Base-by-base conservation (phyloP, 352 stramenopile species). In the Pythium oligandrum region DNA sequence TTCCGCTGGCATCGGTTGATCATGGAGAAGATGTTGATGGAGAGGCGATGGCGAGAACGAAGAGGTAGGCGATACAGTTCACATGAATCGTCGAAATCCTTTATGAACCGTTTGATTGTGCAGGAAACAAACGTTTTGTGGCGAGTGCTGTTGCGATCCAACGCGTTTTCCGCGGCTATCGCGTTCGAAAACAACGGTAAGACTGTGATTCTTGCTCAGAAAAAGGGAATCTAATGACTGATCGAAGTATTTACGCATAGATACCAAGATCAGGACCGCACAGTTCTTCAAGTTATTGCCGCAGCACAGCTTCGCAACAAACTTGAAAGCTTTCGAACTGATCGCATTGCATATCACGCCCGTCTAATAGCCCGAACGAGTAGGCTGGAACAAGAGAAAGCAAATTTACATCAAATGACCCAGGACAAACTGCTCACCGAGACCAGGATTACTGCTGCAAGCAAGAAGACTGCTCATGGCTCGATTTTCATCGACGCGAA, bases 161-260 rank as follows among this genome's bases (percentile, higher is more conserved):
- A 52, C 65, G 71, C 7, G 39, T 73, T 4, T 80, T 75, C 36
- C 73, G 75, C 11, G 73, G 74, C 30, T 68, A 66, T 48, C 62
- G 66, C 10, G 49, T 70, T 1, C 57, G 66, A 4, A 71, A 78
- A 36, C 55, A 11, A 44, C 12, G 7, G 55, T 63, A 39, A 6
- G 35, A 46, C 17, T 26, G 17, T 26, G 17, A 26, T 26, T 26
- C 17, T 6, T 30, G 1, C 6, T 55, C 31, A 11, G 40, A n/a
- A 38, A 70, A 36, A 56, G 50, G 40, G 61, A 49, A 38, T 40
- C 45, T n/a, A 43, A 1, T 51, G n/a, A 6, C 6, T 51, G 46
- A 32, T 51, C 9, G 33, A 9, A 43, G n/a, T 35, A 32, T 33
- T 26, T 26, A 26, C 17, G 17, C 17, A 26, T 26, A 26, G 17